A percentile compares a stretch with the other conserved stretches of the same genome.
These are phyloP conservation scores for Stagonosporopsis vannaccii DNA, from an alignment of 2,329 filamentous ascomycete genomes.

Conservation along the genomic window DNA sequence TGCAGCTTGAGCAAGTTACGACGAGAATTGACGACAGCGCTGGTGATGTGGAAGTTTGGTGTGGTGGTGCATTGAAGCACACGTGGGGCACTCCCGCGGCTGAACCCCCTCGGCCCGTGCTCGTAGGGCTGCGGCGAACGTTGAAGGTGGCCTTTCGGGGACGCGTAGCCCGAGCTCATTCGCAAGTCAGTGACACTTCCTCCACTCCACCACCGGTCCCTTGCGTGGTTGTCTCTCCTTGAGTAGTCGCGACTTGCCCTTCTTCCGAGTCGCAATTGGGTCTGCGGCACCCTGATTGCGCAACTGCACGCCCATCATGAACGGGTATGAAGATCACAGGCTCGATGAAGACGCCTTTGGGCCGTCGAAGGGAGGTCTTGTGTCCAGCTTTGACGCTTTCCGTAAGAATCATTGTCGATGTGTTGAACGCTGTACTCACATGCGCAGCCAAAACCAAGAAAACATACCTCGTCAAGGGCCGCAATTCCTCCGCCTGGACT, in stretches of 20 bases:
- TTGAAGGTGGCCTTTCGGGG: conserved; percentile 47
- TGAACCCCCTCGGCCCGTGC: conserved; percentile 8
- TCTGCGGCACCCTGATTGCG: conserved; percentile 32
- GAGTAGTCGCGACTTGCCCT: not conserved
- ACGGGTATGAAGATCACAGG: conserved; percentile 72
- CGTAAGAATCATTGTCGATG: conserved; percentile 65
- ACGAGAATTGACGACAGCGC: not conserved
- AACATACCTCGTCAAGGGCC: conserved; percentile 84
- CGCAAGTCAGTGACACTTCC: conserved; percentile 13
- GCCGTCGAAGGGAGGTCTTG: conserved; percentile 66
- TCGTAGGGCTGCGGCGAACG: conserved; percentile 24
- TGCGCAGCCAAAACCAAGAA: conserved; percentile 88
- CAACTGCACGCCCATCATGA: conserved; percentile 63
- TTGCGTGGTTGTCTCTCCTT: conserved; percentile 18
- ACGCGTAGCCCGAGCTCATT: conserved; percentile 7
- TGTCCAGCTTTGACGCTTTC: conserved; percentile 93
- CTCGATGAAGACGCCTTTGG: conserved; percentile 83
- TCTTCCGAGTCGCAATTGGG: conserved; percentile 33
- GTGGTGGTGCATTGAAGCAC: not conserved
- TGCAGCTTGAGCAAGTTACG: not conserved
- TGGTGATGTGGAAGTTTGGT: not conserved
- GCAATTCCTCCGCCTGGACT: conserved; percentile 93
- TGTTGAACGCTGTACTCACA: conserved; percentile 17
- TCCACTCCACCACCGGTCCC: conserved; percentile 16
- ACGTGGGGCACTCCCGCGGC: conserved; percentile 17